phyloP scores from a whole-genome alignment of 2,329 filamentous ascomycete species.

The Raffaelea ambrosiae region DNA sequence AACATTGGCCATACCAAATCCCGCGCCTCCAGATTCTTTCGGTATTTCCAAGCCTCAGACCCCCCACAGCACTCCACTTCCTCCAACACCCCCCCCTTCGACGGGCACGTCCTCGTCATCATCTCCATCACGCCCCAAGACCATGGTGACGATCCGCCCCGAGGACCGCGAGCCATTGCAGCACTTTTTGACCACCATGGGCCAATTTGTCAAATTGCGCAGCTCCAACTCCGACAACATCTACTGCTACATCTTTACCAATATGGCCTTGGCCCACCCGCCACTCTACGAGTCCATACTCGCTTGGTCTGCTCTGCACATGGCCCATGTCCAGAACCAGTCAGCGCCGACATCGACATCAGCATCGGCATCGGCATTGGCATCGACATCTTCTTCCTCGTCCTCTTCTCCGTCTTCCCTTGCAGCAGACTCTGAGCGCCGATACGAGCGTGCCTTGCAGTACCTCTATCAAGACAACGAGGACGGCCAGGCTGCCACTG shows the following conservation, averaged over 20 bases:
- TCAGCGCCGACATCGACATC: neutral
- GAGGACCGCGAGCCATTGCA: conserved; percentile 1
- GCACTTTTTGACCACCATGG: conserved; percentile 1
- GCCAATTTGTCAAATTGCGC: conserved; percentile 1
- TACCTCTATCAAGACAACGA: neutral
- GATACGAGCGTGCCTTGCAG: neutral
- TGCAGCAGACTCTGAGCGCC: neutral
- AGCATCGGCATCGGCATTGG: too few relatives aligned
- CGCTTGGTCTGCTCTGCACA: neutral
- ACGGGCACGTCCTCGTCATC: neutral
- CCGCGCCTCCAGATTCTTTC: too few relatives aligned
- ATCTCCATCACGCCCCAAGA: neutral
- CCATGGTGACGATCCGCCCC: neutral
- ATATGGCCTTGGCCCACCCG: neutral
- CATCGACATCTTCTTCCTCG: too few relatives aligned
- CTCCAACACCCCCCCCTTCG: too few relatives aligned
- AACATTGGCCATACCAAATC: neutral
- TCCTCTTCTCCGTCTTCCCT: too few relatives aligned
- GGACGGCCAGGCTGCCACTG: neutral
- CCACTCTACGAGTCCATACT: conserved; percentile 1
- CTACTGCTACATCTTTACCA: conserved; percentile 2
- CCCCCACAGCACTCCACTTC: too few relatives aligned
- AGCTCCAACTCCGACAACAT: conserved; percentile 1
- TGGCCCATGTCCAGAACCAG: neutral
- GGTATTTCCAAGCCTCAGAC: too few relatives aligned